A percentile compares a stretch with the other conserved stretches of the same genome.
Conservation (phyloP, 257 asterid genomes). For the Coffea eugenioides region DNA sequence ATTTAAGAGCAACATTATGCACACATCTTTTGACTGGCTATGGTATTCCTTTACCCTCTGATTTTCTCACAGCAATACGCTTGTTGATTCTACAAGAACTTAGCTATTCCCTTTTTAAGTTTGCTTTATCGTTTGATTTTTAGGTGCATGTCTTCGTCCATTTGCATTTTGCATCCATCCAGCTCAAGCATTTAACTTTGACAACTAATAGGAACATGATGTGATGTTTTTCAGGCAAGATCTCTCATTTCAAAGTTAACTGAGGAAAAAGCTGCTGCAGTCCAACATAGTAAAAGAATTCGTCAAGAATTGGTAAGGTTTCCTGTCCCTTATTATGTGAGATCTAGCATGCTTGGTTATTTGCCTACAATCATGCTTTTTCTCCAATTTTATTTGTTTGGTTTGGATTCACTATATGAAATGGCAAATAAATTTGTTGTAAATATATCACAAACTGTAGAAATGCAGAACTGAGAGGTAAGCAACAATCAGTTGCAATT, state of each 20-base stretch:
- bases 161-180: neutral
- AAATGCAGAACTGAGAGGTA: neutral
- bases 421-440: neutral
- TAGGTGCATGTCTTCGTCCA: neutral
- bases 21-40: neutral
- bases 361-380: neutral
- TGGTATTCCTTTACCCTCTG: neutral
- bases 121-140: neutral
- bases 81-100: neutral
- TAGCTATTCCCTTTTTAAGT: neutral
- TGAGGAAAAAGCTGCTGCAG: conserved; percentile 66
- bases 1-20: neutral
- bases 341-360: neutral
- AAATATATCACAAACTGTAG: neutral
- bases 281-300: conserved; percentile 57
- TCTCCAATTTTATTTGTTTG: neutral
- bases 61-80: neutral
- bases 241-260: conserved; percentile 59
- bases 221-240: conserved; percentile 44
- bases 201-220: conserved; percentile 8
- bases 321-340: neutral
- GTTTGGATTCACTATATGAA: neutral
- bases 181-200: neutral
- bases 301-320: conserved; percentile 70
- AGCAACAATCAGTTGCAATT: neutral